Percentiles rank a stretch among this genome's conserved stretches.
Evolutionary conservation across 306 rosid species (phyloP).

Genomic region (Dalbergia cultrata): DNA sequence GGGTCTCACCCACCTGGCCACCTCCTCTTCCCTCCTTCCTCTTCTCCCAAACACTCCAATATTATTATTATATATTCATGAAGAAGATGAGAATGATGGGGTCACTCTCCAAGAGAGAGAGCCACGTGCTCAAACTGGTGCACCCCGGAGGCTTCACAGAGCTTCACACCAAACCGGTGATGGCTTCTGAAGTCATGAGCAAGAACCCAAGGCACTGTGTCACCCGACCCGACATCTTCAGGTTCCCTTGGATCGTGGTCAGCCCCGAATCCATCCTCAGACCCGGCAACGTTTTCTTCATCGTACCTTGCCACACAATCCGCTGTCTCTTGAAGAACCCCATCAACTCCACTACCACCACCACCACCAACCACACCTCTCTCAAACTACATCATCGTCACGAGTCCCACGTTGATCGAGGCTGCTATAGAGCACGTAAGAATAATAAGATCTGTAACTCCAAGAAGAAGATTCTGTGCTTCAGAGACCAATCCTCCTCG

Average conservation of each 20-base stretch:
- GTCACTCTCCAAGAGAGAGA: neutral
- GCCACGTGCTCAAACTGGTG: constrained; percentile 14
- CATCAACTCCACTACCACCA: no score
- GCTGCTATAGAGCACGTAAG: neutral
- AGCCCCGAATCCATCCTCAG: constrained; percentile 37
- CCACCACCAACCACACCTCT: neutral
- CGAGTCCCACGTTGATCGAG: neutral
- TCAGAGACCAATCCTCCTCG: constrained; percentile 11
- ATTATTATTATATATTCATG: no score
- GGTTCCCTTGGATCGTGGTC: constrained; percentile 40
- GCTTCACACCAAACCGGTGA: constrained; percentile 20
- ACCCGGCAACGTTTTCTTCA: constrained; percentile 43
- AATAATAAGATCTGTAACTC: neutral
- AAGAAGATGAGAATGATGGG: neutral
- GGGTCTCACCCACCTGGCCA: neutral
- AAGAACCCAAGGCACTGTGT: constrained; percentile 35
- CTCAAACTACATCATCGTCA: neutral
- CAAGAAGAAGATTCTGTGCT: neutral
- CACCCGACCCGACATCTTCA: constrained; percentile 37
- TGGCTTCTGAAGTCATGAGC: constrained; percentile 37
- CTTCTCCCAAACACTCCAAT: no score
- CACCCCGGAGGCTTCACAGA: constrained; percentile 44
- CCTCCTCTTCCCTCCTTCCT: neutral
- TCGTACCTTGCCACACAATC: constrained; percentile 40
- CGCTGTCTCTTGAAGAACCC: neutral